A percentile compares a stretch with the other conserved stretches of the same genome.
Evolutionary conservation across 225 moss, liverwort and hornwort species (phyloP).

Genomic region (Asterella californica): DNA sequence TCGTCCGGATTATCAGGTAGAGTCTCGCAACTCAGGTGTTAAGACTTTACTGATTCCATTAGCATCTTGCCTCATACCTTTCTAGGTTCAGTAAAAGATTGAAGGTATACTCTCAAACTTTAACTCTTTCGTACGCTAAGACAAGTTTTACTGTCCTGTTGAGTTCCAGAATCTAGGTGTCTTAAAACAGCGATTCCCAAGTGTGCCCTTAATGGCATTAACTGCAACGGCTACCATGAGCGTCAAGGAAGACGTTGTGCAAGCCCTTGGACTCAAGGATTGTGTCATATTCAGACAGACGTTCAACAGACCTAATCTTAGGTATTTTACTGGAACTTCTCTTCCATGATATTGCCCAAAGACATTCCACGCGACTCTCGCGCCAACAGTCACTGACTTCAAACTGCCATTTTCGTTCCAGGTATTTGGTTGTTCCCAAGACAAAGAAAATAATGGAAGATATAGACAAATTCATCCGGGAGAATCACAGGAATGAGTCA

Average conservation of each 20-base stretch:
- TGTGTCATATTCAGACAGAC: constrained; percentile 97
- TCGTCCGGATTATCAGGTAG: constrained; percentile 97
- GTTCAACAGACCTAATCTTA: constrained; percentile 91
- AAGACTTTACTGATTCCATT: background rate
- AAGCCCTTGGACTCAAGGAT: constrained; percentile 82
- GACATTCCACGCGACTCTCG: background rate
- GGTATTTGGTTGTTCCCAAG: constrained; percentile 83
- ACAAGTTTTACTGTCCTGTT: background rate
- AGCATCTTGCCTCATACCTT: background rate
- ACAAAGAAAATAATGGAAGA: constrained; percentile 86
- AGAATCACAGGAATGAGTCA: constrained; percentile 75
- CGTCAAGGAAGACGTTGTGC: constrained; percentile 98
- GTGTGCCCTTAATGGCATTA: constrained; percentile 85
- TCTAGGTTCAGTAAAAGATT: background rate
- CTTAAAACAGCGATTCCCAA: constrained; percentile 86
- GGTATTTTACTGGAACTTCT: constrained; percentile 30
- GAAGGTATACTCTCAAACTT: too few species aligned
- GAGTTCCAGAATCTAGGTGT: constrained; percentile 76
- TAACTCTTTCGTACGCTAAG: too few species aligned
- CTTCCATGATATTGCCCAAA: background rate
- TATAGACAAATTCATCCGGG: constrained; percentile 77
- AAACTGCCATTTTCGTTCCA: constrained; percentile 20
- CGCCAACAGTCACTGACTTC: background rate
- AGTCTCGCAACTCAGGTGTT: background rate
- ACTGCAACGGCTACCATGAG: constrained; percentile 94